These are phyloP conservation scores for Pythium rishiriense DNA, from an alignment of 352 stramenopile genomes.

Conservation along the genomic window DNA sequence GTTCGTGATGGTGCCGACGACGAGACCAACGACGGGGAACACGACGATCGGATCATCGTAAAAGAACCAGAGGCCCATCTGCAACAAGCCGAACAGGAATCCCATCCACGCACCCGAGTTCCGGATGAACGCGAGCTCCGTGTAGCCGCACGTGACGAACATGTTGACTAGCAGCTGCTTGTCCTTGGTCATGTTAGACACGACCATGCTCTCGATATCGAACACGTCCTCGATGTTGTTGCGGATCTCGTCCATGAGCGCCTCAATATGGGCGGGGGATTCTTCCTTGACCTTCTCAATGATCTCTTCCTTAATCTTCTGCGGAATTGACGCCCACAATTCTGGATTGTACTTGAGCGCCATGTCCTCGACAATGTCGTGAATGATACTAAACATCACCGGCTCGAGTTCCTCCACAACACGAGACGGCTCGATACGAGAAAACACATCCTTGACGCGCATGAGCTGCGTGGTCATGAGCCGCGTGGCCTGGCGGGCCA, in stretches of 20 bases:
- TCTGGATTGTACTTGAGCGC: slow-evolving; percentile 89
- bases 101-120: slow-evolving; percentile 91
- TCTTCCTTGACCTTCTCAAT: slow-evolving; percentile 95
- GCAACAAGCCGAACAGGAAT: slow-evolving; percentile 85
- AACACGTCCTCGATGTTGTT: slow-evolving; percentile 96
- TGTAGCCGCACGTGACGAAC: slow-evolving; percentile 92
- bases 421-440: slow-evolving; percentile 84
- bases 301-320: slow-evolving; percentile 89
- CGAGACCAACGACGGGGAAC: slow-evolving; percentile 91
- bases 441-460: slow-evolving; percentile 92
- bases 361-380: slow-evolving; percentile 88
- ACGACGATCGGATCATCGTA: slow-evolving; percentile 80
- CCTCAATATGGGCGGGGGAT: slow-evolving; percentile 87
- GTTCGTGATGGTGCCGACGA: slow-evolving; percentile 98
- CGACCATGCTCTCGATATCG: slow-evolving; percentile 95
- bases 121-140: slow-evolving; percentile 91
- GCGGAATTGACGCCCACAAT: slow-evolving; percentile 73
- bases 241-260: slow-evolving; percentile 95
- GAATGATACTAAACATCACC: slow-evolving; percentile 88
- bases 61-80: slow-evolving; percentile 90
- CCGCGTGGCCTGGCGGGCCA: slow-evolving; percentile 92
- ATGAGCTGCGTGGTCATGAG: slow-evolving; percentile 96
- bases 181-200: slow-evolving; percentile 93
- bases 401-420: slow-evolving; percentile 94
- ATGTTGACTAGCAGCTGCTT: slow-evolving; percentile 96